Conservation (phyloP, 306 rosid species). For the Trifolium dubium region DNA sequence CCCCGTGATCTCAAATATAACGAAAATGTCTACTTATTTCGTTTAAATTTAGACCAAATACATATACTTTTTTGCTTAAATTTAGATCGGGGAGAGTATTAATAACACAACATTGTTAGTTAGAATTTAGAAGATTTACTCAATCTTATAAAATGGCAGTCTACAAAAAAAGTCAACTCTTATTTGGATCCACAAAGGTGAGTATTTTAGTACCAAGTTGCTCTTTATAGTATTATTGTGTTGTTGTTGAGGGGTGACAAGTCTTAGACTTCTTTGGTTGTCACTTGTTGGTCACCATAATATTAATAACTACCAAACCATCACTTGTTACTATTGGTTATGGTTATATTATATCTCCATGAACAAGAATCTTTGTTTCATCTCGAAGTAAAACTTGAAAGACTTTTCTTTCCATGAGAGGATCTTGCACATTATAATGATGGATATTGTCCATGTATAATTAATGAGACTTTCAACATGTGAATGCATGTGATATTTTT, state of each 20-base stretch:
- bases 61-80: too few species aligned
- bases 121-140: neutral
- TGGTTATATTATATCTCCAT: neutral
- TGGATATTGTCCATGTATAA: neutral
- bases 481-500: neutral
- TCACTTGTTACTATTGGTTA: neutral
- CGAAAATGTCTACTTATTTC: too few species aligned
- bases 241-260: neutral
- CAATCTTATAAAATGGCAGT: neutral
- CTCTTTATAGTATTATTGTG: conserved; percentile 1
- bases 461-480: conserved; percentile 9
- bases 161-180: conserved; percentile 27
- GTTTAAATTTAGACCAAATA: too few species aligned
- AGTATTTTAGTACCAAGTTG: conserved; percentile 17
- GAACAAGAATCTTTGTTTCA: conserved; percentile 26
- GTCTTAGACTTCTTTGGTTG: neutral
- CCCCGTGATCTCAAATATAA: too few species aligned
- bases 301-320: neutral
- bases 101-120: neutral
- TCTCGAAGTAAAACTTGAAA: conserved; percentile 9
- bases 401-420: neutral
- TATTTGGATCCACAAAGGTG: conserved; percentile 17
- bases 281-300: neutral
- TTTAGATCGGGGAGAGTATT: too few species aligned
- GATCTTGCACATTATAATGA: conserved; percentile 14